phyloP scores from a whole-genome alignment of 768 basidiomycete species.

The Pleurotus giganteus region DNA sequence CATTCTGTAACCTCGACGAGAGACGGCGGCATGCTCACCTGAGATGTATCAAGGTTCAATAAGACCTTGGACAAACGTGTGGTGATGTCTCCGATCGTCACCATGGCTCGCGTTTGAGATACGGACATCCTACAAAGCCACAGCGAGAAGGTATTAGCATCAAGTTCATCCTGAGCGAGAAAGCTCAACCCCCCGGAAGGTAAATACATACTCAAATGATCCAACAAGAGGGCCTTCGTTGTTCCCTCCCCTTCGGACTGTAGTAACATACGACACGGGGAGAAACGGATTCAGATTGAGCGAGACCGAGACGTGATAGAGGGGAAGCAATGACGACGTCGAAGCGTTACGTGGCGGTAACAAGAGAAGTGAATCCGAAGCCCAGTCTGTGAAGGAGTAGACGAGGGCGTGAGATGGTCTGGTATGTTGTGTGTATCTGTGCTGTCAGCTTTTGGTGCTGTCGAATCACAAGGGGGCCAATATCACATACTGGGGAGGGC shows the following conservation, averaged over 20 bases:
- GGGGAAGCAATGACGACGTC: constrained; percentile 17
- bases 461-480: neutral
- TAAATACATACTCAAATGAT: constrained; percentile 31
- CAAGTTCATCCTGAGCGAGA: neutral
- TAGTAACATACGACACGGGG: constrained; percentile 42
- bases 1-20: neutral
- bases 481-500: neutral
- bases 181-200: neutral
- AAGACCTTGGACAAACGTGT: constrained; percentile 39
- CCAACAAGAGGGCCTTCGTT: constrained; percentile 30
- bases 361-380: constrained; percentile 31
- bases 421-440: constrained; percentile 1
- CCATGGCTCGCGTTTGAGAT: constrained; percentile 37
- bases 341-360: constrained; percentile 27
- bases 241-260: constrained; percentile 26
- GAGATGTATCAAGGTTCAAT: constrained; percentile 28
- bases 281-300: constrained; percentile 46
- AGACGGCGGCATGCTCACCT: constrained; percentile 20
- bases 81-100: constrained; percentile 38
- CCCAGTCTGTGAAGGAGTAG: constrained; percentile 40
- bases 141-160: neutral
- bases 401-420: constrained; percentile 28
- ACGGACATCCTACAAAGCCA: constrained; percentile 33
- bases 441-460: neutral
- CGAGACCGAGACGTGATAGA: constrained; percentile 40